phyloP scores from a whole-genome alignment of 768 basidiomycete genomes.

The Tricholoma hemisulphureum region DNA sequence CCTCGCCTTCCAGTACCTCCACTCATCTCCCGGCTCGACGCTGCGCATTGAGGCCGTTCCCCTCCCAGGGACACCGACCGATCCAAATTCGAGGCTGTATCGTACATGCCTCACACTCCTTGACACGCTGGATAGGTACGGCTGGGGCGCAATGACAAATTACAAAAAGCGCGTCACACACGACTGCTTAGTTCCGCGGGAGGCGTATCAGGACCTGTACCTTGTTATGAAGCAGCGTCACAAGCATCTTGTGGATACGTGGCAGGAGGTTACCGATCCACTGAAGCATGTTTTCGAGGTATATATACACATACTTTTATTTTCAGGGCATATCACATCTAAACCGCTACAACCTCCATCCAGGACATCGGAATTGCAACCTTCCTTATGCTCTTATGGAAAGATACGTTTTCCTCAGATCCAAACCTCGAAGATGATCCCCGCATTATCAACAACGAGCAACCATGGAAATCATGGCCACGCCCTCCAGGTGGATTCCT shows the following conservation, averaged over 20 bases:
- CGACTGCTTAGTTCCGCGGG: constrained; percentile 73
- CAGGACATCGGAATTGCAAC: constrained; percentile 96
- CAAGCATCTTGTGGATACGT: constrained; percentile 68
- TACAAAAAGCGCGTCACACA: constrained; percentile 88
- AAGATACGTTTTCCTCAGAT: constrained; percentile 50
- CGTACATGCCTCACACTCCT: constrained; percentile 80
- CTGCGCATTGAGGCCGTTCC: constrained; percentile 63
- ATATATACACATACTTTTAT: constrained; percentile 15
- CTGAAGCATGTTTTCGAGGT: constrained; percentile 91
- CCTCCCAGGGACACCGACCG: constrained; percentile 45
- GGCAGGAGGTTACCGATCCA: constrained; percentile 84
- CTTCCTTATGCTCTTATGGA: constrained; percentile 91
- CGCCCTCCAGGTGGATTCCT: constrained; percentile 83
- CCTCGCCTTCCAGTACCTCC: constrained; percentile 77
- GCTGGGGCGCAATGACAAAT: constrained; percentile 77
- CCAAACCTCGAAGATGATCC: constrained; percentile 7
- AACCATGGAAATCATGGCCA: constrained; percentile 72
- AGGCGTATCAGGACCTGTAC: constrained; percentile 88
- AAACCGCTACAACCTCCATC: not conserved
- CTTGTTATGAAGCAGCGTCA: constrained; percentile 83
- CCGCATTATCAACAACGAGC: constrained; percentile 7
- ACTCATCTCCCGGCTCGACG: constrained; percentile 23
- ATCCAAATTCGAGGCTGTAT: constrained; percentile 64
- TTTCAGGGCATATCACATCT: not conserved
- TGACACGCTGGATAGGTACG: constrained; percentile 82